Percentiles rank a stretch among this genome's conserved stretches.
Conservation (phyloP, 495 filamentous ascomycete species). For the Jackrogersella minutella region DNA sequence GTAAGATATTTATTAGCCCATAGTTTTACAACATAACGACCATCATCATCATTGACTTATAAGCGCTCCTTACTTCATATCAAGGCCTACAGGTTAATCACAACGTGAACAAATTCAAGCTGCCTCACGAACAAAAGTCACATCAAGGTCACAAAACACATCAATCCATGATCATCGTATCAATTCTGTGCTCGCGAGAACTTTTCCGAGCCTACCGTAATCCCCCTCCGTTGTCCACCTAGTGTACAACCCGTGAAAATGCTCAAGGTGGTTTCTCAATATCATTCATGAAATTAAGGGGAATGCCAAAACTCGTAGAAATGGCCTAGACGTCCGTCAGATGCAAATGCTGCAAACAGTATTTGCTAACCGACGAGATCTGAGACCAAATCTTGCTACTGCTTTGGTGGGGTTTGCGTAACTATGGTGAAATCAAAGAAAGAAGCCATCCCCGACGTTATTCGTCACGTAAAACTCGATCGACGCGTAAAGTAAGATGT, state of each 20-base stretch:
- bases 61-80: no score
- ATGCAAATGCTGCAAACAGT: constrained; percentile 33
- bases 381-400: constrained; percentile 32
- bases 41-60: no score
- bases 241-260: constrained; percentile 49
- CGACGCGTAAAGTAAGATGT: constrained; percentile 34
- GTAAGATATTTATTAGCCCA: no score
- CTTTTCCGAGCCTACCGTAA: constrained; percentile 45
- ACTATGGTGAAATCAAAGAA: constrained; percentile 42
- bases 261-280: constrained; percentile 40
- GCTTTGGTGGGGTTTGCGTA: constrained; percentile 38
- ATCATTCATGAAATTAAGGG: constrained; percentile 36
- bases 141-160: neutral
- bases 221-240: constrained; percentile 43
- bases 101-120: neutral
- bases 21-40: no score
- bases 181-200: constrained; percentile 46
- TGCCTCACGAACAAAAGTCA: neutral
- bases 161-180: constrained; percentile 43
- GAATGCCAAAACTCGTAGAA: constrained; percentile 32
- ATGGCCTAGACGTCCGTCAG: constrained; percentile 26
- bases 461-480: constrained; percentile 29
- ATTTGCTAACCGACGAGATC: constrained; percentile 31
- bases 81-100: neutral
- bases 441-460: constrained; percentile 21